Conservation (phyloP, 352 stramenopile species). For the Phytophthora litchii region DNA sequence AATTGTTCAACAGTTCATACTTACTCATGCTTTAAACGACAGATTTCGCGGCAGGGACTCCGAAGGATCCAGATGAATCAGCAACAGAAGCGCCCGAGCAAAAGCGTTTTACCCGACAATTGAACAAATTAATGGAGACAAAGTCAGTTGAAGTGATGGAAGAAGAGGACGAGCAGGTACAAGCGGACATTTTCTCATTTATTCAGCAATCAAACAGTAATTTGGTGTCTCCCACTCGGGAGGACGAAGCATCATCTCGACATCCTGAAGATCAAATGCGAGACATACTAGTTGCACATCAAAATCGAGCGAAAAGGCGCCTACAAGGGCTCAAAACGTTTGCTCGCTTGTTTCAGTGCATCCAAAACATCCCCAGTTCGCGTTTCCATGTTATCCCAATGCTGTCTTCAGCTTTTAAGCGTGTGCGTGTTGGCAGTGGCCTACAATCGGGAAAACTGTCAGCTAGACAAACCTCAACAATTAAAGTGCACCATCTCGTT, state of each 20-base stretch:
- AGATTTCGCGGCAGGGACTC: constrained; percentile 46
- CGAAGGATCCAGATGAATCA: constrained; percentile 4
- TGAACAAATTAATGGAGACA: constrained; percentile 72
- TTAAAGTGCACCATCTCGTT: constrained; percentile 82
- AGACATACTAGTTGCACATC: constrained; percentile 54
- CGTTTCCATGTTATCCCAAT: constrained; percentile 77
- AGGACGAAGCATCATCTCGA: constrained; percentile 1
- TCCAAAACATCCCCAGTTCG: constrained; percentile 60
- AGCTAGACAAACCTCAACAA: constrained; percentile 24
- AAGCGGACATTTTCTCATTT: constrained; percentile 84
- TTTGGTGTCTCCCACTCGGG: constrained; percentile 11
- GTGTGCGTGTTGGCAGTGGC: constrained; percentile 21
- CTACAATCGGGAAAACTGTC: background rate
- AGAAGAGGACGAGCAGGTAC: constrained; percentile 85
- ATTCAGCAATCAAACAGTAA: constrained; percentile 58
- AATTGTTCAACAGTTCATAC: background rate
- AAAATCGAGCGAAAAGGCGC: constrained; percentile 49
- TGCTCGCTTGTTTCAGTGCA: constrained; percentile 52
- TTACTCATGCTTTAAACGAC: background rate
- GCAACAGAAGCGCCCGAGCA: constrained; percentile 18
- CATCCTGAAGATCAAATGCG: constrained; percentile 58
- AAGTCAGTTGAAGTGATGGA: constrained; percentile 81
- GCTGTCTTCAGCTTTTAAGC: constrained; percentile 79
- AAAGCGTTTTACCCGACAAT: constrained; percentile 57
- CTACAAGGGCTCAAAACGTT: constrained; percentile 77